Conservation (phyloP, 306 rosid genomes). For the Gastrolobium villosum region DNA sequence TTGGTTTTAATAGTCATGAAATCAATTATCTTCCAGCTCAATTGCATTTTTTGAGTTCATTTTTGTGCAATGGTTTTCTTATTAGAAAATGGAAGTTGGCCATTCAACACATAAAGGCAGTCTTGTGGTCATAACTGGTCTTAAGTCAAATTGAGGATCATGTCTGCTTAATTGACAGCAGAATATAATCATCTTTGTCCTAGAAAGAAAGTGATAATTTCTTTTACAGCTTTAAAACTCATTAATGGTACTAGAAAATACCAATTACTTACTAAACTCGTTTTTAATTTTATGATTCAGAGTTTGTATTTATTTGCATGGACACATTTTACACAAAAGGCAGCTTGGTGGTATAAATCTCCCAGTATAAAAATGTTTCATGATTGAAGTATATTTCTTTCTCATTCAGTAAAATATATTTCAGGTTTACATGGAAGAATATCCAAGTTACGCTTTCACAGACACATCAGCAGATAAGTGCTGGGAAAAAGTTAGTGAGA, state of each 20-base stretch:
- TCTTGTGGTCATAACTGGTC: too few species aligned
- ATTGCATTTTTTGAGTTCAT: background rate
- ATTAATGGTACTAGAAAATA: too few species aligned
- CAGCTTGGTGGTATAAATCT: too few species aligned
- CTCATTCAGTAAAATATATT: constrained; percentile 38
- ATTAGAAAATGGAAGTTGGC: background rate
- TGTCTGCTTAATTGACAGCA: too few species aligned
- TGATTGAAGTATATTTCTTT: constrained; percentile 18
- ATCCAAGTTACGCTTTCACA: constrained; percentile 62
- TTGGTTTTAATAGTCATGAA: background rate
- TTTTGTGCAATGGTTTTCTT: background rate
- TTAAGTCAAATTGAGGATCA: too few species aligned
- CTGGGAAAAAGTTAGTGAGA: constrained; percentile 73
- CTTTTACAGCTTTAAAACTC: too few species aligned
- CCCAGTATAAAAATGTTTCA: too few species aligned
- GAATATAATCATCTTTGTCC: too few species aligned
- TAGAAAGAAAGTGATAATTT: too few species aligned
- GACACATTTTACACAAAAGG: constrained; percentile 25
- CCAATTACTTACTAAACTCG: background rate
- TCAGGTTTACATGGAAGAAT: constrained; percentile 84
- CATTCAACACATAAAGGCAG: background rate
- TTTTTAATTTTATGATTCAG: background rate
- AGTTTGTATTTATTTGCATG: constrained; percentile 12
- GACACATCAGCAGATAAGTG: constrained; percentile 65
- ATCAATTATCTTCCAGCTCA: background rate